A percentile compares a stretch with the other conserved stretches of the same genome.
These are phyloP conservation scores for Fusarium nematophilum DNA, from an alignment of 2,329 filamentous ascomycete species.

Conservation along the genomic window DNA sequence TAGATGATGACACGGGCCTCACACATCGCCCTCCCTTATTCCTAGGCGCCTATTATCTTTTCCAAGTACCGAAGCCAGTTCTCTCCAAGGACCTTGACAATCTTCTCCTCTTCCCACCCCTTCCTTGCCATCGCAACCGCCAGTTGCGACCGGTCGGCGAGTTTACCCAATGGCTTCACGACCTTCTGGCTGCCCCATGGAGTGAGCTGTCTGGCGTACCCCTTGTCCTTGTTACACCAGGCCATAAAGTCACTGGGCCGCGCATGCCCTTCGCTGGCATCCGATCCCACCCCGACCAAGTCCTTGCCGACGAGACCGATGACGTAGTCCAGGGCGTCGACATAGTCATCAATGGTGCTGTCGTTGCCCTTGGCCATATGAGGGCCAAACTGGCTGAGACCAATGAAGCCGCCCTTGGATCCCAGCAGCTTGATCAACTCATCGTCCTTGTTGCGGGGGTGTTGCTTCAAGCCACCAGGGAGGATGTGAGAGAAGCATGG, in stretches of 20 bases:
- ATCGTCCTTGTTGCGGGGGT: slow-evolving; percentile 53
- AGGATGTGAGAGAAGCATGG: slow-evolving; percentile 55
- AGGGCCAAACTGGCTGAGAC: slow-evolving; percentile 52
- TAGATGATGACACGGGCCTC: too few species aligned
- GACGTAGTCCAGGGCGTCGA: slow-evolving; percentile 53
- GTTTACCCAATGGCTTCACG: slow-evolving; percentile 51
- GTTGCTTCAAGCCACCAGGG: slow-evolving; percentile 49
- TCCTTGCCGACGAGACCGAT: slow-evolving; percentile 51
- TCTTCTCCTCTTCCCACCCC: slow-evolving; percentile 52
- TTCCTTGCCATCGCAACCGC: slow-evolving; percentile 52
- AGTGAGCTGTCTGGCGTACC: slow-evolving; percentile 51
- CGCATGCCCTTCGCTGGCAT: slow-evolving; percentile 53
- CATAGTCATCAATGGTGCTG: slow-evolving; percentile 55
- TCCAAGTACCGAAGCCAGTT: slow-evolving; percentile 54
- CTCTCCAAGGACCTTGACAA: slow-evolving; percentile 52
- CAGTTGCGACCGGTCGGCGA: slow-evolving; percentile 50
- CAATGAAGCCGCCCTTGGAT: slow-evolving; percentile 52
- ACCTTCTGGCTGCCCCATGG: slow-evolving; percentile 55
- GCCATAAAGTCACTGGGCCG: slow-evolving; percentile 53
- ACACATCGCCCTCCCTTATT: too few species aligned
- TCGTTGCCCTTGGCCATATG: slow-evolving; percentile 55
- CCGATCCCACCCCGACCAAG: slow-evolving; percentile 52
- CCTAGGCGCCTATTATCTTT: slow-evolving; percentile 39
- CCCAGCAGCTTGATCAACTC: slow-evolving; percentile 50
- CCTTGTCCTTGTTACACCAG: slow-evolving; percentile 56